Evolutionary conservation across 192 early-diverging fungal genomes (phyloP).

Genomic region (Backusella australiensis): DNA sequence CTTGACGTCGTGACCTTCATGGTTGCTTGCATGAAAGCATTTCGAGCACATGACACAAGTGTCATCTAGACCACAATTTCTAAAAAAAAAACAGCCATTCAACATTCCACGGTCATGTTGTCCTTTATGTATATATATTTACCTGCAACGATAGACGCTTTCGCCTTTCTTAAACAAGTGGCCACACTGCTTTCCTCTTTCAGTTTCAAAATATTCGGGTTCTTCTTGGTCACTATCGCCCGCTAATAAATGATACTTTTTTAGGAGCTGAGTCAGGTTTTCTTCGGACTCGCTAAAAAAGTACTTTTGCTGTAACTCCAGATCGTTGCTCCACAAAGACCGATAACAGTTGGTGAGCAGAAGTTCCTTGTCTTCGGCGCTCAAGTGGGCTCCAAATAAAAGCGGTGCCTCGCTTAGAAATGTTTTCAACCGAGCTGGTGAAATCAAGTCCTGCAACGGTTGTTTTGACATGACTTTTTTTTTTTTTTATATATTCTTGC

Average conservation of each 20-base stretch:
- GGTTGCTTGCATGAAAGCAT: conserved; percentile 92
- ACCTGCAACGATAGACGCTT: conserved; percentile 92
- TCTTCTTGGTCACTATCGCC: conserved; percentile 13
- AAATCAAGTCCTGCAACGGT: background rate
- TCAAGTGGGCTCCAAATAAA: conserved; percentile 6
- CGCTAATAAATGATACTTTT: conserved; percentile 20
- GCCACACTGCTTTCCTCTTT: conserved; percentile 85
- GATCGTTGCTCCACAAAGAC: conserved; percentile 31
- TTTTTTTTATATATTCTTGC: background rate
- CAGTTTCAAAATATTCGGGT: conserved; percentile 66
- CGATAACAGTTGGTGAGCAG: conserved; percentile 33
- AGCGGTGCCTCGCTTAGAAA: conserved; percentile 31
- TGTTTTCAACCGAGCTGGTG: background rate
- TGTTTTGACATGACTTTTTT: background rate
- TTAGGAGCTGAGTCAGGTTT: background rate
- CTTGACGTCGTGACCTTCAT: conserved; percentile 90
- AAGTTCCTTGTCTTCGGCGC: background rate
- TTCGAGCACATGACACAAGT: conserved; percentile 94
- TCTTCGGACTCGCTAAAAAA: conserved; percentile 24
- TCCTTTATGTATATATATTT: background rate
- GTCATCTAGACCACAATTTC: conserved; percentile 93
- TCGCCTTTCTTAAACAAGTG: conserved; percentile 94
- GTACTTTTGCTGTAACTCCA: conserved; percentile 26
- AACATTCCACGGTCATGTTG: background rate
- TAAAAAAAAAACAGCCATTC: conserved; percentile 28